These are phyloP conservation scores for Setaria viridis DNA, from an alignment of 202 grass and related monocot species.

Conservation along the genomic window DNA sequence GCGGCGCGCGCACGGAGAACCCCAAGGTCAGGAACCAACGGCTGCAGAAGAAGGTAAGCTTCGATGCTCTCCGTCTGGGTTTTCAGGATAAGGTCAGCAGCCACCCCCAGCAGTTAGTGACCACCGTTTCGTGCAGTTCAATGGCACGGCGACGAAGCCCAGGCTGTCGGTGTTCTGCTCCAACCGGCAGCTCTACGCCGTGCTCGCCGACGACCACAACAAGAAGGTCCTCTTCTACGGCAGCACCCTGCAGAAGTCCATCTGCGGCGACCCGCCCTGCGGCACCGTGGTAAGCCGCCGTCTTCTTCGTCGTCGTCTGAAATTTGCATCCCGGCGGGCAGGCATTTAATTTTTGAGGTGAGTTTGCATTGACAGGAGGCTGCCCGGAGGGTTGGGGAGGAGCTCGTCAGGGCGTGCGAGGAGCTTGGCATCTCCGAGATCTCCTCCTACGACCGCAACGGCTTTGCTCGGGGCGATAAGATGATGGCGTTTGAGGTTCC, in stretches of 20 bases:
- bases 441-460: conserved; percentile 87
- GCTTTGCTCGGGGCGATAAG: conserved; percentile 84
- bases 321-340: neutral
- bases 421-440: conserved; percentile 74
- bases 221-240: conserved; percentile 85
- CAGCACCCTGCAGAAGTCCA: conserved; percentile 79
- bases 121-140: conserved; percentile 54
- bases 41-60: conserved; percentile 70
- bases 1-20: conserved; percentile 65
- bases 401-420: conserved; percentile 65
- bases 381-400: conserved; percentile 74
- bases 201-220: conserved; percentile 89
- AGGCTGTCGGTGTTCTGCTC: conserved; percentile 93
- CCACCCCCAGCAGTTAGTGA: neutral
- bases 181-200: conserved; percentile 78
- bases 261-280: conserved; percentile 64
- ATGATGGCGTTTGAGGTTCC: conserved; percentile 77
- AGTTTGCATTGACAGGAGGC: conserved; percentile 58
- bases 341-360: neutral
- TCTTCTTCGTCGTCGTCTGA: neutral
- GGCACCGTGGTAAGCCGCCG: conserved; percentile 40
- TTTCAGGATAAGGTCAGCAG: neutral
- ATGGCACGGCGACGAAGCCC: conserved; percentile 79
- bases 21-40: conserved; percentile 80
- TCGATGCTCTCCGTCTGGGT: neutral